Evolutionary conservation across 2,329 filamentous ascomycete genomes (phyloP).

Genomic region (Fusarium liriodendri): DNA sequence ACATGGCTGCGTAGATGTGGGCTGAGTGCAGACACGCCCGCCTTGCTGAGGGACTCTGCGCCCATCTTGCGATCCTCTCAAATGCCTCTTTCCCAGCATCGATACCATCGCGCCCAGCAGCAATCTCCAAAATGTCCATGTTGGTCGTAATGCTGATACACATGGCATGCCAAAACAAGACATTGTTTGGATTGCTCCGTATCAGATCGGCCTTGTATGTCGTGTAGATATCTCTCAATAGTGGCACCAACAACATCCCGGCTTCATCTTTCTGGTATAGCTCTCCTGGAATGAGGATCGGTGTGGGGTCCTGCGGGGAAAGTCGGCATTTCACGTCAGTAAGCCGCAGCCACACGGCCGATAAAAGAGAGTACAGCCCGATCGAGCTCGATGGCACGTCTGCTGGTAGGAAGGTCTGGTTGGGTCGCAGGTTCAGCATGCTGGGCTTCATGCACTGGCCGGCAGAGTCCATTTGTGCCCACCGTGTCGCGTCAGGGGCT

Average conservation of each 20-base stretch:
- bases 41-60: neutral
- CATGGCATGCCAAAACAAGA: conserved; percentile 2
- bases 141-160: neutral
- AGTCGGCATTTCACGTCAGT: neutral
- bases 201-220: neutral
- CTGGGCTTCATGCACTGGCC: neutral
- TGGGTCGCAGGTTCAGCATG: neutral
- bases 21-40: conserved; percentile 6
- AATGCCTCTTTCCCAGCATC: neutral
- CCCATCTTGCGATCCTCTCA: neutral
- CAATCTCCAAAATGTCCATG: neutral
- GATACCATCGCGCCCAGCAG: neutral
- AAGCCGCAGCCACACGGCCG: neutral
- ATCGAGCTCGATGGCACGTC: neutral
- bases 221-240: neutral
- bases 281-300: neutral
- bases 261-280: neutral
- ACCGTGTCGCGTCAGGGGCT: neutral
- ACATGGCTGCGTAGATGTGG: conserved; percentile 6
- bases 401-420: neutral
- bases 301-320: neutral
- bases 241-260: neutral
- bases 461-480: neutral
- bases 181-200: neutral
- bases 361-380: neutral